Percentiles rank a stretch among this genome's conserved stretches.
These are phyloP conservation scores for Ogataea henricii DNA, from an alignment of 805 yeast species.

Conservation along the genomic window DNA sequence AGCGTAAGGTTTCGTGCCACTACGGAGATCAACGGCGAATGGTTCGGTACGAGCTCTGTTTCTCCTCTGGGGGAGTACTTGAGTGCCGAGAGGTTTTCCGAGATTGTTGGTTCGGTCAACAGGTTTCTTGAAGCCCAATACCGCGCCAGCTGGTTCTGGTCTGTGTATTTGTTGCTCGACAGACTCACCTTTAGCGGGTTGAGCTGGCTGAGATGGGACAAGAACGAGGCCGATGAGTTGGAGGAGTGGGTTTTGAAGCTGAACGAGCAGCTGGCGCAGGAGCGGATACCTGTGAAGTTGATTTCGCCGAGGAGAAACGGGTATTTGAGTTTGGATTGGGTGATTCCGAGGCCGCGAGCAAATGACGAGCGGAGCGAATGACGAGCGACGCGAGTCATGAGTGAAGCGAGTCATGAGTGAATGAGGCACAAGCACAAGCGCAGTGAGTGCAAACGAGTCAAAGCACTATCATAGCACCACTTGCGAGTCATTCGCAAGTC, in stretches of 20 bases:
- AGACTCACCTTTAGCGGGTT: conserved; percentile 44
- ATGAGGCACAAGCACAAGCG: too few relatives aligned
- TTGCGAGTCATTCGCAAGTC: too few relatives aligned
- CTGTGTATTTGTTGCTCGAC: conserved; percentile 43
- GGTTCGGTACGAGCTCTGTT: conserved; percentile 54
- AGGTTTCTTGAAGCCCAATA: conserved; percentile 40
- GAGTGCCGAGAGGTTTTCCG: conserved; percentile 39
- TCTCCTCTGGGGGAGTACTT: conserved; percentile 50
- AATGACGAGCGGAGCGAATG: conserved; percentile 1
- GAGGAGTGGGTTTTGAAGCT: conserved; percentile 43
- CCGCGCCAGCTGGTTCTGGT: conserved; percentile 40
- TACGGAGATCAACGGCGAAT: conserved; percentile 43
- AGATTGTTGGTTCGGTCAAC: conserved; percentile 50
- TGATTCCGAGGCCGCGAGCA: conserved; percentile 45
- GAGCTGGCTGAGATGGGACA: conserved; percentile 36
- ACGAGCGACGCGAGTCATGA: neutral
- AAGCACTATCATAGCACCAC: too few relatives aligned
- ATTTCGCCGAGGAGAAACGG: conserved; percentile 56
- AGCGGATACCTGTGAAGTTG: conserved; percentile 36
- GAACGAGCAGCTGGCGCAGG: conserved; percentile 31
- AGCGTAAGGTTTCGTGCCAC: conserved; percentile 34
- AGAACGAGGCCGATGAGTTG: conserved; percentile 38
- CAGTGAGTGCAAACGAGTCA: too few relatives aligned
- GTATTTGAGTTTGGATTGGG: conserved; percentile 58
- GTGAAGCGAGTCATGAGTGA: too few relatives aligned